Conservation (phyloP, 2,329 filamentous ascomycete species). For the Hymenoscyphus occultus region DNA sequence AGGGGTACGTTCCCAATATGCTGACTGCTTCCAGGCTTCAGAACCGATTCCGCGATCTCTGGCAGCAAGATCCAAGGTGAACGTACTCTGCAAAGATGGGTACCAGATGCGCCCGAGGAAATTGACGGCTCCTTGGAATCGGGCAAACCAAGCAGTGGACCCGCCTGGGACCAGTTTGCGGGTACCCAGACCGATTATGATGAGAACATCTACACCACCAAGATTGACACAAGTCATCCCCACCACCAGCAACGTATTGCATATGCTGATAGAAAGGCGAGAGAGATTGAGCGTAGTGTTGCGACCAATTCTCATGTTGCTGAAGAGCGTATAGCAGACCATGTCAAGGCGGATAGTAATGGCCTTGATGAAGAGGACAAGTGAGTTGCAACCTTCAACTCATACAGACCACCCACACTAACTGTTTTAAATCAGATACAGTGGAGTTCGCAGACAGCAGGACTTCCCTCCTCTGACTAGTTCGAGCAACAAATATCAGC, state of each 20-base stretch:
- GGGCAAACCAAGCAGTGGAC: constrained; percentile 24
- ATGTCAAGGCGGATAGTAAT: constrained; percentile 59
- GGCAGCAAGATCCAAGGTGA: constrained; percentile 67
- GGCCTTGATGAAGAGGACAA: constrained; percentile 88
- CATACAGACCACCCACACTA: constrained; percentile 11
- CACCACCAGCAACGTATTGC: constrained; percentile 75
- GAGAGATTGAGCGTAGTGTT: constrained; percentile 79
- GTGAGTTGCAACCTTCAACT: constrained; percentile 45
- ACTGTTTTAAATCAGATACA: constrained; percentile 59
- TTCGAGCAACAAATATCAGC: constrained; percentile 72
- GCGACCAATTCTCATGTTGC: constrained; percentile 79
- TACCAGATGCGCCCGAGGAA: constrained; percentile 61
- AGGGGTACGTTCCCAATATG: constrained; percentile 3
- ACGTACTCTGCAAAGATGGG: constrained; percentile 78
- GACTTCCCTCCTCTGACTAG: constrained; percentile 64
- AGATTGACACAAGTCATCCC: constrained; percentile 80
- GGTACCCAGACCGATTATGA: constrained; percentile 92
- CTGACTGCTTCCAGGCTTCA: constrained; percentile 61
- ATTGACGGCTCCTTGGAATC: constrained; percentile 69
- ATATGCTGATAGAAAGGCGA: constrained; percentile 76
- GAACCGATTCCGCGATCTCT: constrained; percentile 86
- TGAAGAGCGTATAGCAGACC: constrained; percentile 79
- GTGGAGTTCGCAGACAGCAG: constrained; percentile 76
- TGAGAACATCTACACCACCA: constrained; percentile 91
- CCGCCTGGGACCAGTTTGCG: constrained; percentile 87